phyloP scores from a whole-genome alignment of 148 eudicot species.

The Heliamphora exappendiculata region DNA sequence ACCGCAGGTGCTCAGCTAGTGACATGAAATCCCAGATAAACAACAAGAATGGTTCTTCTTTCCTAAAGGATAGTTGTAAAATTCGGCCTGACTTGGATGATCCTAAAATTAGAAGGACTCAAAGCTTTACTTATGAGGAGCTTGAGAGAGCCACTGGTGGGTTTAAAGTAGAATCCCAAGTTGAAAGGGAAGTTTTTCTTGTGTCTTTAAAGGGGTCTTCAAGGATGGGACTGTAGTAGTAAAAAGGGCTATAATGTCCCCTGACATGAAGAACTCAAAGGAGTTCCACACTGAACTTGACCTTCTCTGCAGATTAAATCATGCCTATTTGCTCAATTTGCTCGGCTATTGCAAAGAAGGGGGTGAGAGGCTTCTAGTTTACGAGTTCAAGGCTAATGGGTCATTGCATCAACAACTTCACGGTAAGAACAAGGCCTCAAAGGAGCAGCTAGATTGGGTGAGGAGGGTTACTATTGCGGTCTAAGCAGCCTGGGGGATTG shows the following conservation, averaged over 20 bases:
- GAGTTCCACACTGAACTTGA: slow-evolving; percentile 89
- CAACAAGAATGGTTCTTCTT: slow-evolving; percentile 24
- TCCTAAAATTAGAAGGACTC: slow-evolving; percentile 63
- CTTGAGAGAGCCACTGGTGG: slow-evolving; percentile 72
- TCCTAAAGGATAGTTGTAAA: slow-evolving; percentile 38
- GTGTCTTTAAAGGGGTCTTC: slow-evolving; percentile 80
- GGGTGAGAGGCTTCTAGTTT: slow-evolving; percentile 73
- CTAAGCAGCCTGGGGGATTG: slow-evolving; percentile 94
- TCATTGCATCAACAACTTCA: slow-evolving; percentile 86
- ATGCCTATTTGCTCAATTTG: slow-evolving; percentile 80
- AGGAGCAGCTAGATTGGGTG: slow-evolving; percentile 82
- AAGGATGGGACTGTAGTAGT: slow-evolving; percentile 75
- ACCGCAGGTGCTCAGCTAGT: slow-evolving; percentile 54
- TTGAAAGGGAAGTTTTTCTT: slow-evolving; percentile 96
- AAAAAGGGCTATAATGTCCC: slow-evolving; percentile 70
- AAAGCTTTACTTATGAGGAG: slow-evolving; percentile 61
- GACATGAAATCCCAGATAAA: slow-evolving; percentile 28
- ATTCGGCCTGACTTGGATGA: slow-evolving; percentile 59
- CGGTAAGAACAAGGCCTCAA: slow-evolving; percentile 44
- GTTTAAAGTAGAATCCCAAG: slow-evolving; percentile 72
- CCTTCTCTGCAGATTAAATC: slow-evolving; percentile 70
- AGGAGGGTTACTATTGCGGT: slow-evolving; percentile 87
- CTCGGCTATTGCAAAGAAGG: slow-evolving; percentile 97
- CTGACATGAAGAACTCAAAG: slow-evolving; percentile 69
- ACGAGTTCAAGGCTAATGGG: slow-evolving; percentile 95